Base-by-base conservation (phyloP, 2,329 filamentous ascomycete genomes). In the Botryotinia globosa region DNA sequence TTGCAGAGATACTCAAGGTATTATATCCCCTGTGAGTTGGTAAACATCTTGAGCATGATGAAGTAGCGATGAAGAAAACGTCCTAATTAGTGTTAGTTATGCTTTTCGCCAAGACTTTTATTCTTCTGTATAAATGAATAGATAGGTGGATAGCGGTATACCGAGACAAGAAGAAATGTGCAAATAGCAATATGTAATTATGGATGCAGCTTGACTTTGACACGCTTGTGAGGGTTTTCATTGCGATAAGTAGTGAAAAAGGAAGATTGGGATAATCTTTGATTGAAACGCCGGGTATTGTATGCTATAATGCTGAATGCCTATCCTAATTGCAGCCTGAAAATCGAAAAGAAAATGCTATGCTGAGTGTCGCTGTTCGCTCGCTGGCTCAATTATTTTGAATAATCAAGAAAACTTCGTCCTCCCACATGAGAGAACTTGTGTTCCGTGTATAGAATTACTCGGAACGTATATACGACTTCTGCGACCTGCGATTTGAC, bases 1-100 rank as follows among this genome's bases (percentile, higher is more conserved):
- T 86, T 18, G 86, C 84, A 65, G 86, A 88, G 22, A 85, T 82
- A 54, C 87, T 87, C 37, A 94, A 84, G 59, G 89, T 85, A 73
- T 86, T 88, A 81, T 94, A 94, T 16, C 92, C 91, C 72, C 90
- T 83, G 75, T 88, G 85, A 51, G 85, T 85, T 18, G 91, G 91
- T 66, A 94, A 78, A 74, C 90, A 87, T 69, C 90, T 86, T 18
- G 89, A 85, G 80, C 92, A 94, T 1, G 90, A 92, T 22, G 91
- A 91, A 14, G 89, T 89, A 61, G 88, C 81, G 76, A 92, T 92
- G 76, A 92, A 84, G 80, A 92, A 88, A 75, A 92, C 84, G 80
- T 90, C 89, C 89, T 90, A 69, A 69, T 69, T 48, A n/a, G 14
- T 20, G 54, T 72, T 72, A 69, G 64, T 64, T 62, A 48, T 59